Evolutionary conservation across 164 flowering plant genomes (phyloP), one percentile per base, ranked within the genome.

Genomic region (Stephania japonica): DNA sequence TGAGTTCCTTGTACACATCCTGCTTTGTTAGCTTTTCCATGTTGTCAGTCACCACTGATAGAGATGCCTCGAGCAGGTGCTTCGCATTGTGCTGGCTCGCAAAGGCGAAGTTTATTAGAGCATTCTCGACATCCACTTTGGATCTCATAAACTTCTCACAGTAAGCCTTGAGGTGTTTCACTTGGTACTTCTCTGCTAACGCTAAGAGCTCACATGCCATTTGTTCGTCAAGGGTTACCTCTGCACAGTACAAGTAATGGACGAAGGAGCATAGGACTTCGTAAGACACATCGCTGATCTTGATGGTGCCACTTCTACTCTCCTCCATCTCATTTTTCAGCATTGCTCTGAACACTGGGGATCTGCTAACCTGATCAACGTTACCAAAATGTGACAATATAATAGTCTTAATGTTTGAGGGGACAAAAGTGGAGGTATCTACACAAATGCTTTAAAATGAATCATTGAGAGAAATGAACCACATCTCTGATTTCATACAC

Each of bases 261-360:
- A 93, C 84, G 75, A 93, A 91, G 65, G 87, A 78, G 6, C 88
- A 86, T 41, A 93, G 91, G 44, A 86, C 90, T 41, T 89, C 91
- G 62, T 88, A 86, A 2, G 95, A 82, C 12, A 87, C 92, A 68
- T 90, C 94, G 62, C 85, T 74, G 42, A 93, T 89, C 81, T 84
- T 91, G 71, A 93, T 91, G 44, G 87, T 91, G 19, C 94, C 93
- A 67, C 95, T 91, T 38, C 82, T 78, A 75, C 92, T 88, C 80
- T 93, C 98, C 76, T 88, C 90, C 98, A 93, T 93, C 76, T 91
- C 89, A 72, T 83, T 90, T 73, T 91, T 97, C 49, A 93, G 85
- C 98, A 93, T 93, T 12, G 97, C 98, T 82, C 78, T 87, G 78
- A 93, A 91, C 32, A 93, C 98, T 41, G 95, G 97, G 19, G 98